Base-by-base conservation (phyloP, 148 eudicot genomes). In the Arbutus unedo region DNA sequence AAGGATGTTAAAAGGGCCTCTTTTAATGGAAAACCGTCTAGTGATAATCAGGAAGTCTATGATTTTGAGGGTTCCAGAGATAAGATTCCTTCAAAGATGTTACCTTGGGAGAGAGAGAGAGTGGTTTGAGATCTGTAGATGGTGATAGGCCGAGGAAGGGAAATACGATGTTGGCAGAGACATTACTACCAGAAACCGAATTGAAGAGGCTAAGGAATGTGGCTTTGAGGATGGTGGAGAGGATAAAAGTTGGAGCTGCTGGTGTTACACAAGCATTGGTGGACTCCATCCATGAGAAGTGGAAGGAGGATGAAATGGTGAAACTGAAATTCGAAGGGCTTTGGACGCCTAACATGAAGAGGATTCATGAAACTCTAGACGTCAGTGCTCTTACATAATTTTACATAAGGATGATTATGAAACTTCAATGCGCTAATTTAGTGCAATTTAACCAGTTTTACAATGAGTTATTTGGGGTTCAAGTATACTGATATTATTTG, bases 251-350 rank as follows among this genome's bases (percentile, higher is more conserved):
- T 43, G 96, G 98, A 9, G 85, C 88, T 47, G 98, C 93, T 8
- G 96, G 98, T 82, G 85, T 96, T 81, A 93, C 94, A 21, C 91
- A 93, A 84, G 92, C 87, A 23, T 81, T 96, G 84, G 97, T 94
- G 76, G 93, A 92, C 53, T 72, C 87, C 4, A 93, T 96, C 73
- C 93, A 91, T 80, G 92, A 90, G 57, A 94, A 87, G 78, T 96
- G 99, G 99, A 88, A 89, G 87, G 81, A 81, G 75, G 95, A 94
- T 87, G 99, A 94, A 87, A 89, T 96, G 74, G 97, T 94, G 25
- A 96, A 96, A 50, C 86, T 96, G 81, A 96, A 91, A 72, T 96
- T 96, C 74, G 93, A 93, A 88, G 97, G 97, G n/a, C 91, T 89
- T 64, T 89, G 91, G 3, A 77, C 86, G 6, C 62, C 87, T 47